These are phyloP conservation scores for Hericium erinaceus DNA, from an alignment of 768 basidiomycete species.

Conservation along the genomic window DNA sequence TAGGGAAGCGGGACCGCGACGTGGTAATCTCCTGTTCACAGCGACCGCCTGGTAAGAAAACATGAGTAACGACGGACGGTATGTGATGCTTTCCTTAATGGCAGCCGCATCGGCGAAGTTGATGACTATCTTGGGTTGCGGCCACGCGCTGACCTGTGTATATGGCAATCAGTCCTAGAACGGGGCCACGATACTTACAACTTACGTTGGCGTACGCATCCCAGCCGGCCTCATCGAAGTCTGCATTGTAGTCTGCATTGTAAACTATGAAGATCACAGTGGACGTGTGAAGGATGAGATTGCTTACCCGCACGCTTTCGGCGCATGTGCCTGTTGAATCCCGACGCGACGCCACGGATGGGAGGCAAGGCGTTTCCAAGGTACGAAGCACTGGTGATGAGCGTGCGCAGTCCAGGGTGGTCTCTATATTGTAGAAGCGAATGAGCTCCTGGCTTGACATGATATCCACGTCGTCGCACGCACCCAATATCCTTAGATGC, in stretches of 20 bases:
- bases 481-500: not conserved
- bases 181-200: not conserved
- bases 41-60: not conserved
- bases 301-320: not conserved
- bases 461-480: not conserved
- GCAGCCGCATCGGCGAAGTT: slow-evolving; percentile 5
- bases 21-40: slow-evolving; percentile 38
- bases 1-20: slow-evolving; percentile 45
- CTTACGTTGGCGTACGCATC: slow-evolving; percentile 3
- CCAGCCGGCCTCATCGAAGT: slow-evolving; percentile 2
- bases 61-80: not conserved
- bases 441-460: not conserved
- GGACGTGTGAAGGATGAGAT: not conserved
- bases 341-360: not conserved
- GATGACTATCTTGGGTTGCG: not conserved
- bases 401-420: not conserved
- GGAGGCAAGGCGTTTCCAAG: not conserved
- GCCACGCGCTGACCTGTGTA: slow-evolving; percentile 1
- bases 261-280: no score
- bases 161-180: not conserved
- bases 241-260: slow-evolving; percentile 5
- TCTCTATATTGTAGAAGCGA: not conserved
- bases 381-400: not conserved
- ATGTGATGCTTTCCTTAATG: slow-evolving; percentile 6
- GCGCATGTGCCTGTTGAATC: not conserved